Conservation (phyloP, 257 asterid species). For the Thymus mandschuricus region DNA sequence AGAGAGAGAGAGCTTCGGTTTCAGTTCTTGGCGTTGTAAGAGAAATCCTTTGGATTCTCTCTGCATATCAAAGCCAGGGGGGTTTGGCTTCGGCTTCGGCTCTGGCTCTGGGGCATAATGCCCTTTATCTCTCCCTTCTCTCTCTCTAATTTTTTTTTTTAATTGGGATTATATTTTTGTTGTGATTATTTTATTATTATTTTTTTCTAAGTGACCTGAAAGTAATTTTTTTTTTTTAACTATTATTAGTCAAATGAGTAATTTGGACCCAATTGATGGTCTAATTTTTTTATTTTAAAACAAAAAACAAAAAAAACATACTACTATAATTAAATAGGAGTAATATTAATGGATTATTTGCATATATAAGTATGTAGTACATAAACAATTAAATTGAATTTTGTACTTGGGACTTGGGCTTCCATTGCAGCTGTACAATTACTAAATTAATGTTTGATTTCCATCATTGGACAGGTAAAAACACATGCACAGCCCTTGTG, state of each 20-base stretch:
- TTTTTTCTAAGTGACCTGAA: background rate
- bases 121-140: conserved; percentile 44
- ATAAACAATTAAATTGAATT: conserved; percentile 13
- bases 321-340: background rate
- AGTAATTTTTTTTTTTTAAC: too few relatives aligned
- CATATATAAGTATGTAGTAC: too few relatives aligned
- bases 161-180: background rate
- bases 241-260: too few relatives aligned
- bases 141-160: background rate
- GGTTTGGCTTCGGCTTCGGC: conserved; percentile 40
- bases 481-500: conserved; percentile 26
- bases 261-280: too few relatives aligned
- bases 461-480: conserved; percentile 39
- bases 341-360: background rate
- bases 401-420: conserved; percentile 32
- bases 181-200: background rate
- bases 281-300: too few relatives aligned
- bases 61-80: conserved; percentile 62
- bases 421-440: conserved; percentile 32
- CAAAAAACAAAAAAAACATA: background rate
- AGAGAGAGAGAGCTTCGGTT: conserved; percentile 25
- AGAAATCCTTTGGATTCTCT: conserved; percentile 62
- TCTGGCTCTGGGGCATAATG: conserved; percentile 50
- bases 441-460: conserved; percentile 37
- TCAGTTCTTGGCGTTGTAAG: conserved; percentile 36